Evolutionary conservation across 2,329 filamentous ascomycete genomes (phyloP), one percentile per base, ranked within the genome.

Genomic region (Diaporthe ampelina): DNA sequence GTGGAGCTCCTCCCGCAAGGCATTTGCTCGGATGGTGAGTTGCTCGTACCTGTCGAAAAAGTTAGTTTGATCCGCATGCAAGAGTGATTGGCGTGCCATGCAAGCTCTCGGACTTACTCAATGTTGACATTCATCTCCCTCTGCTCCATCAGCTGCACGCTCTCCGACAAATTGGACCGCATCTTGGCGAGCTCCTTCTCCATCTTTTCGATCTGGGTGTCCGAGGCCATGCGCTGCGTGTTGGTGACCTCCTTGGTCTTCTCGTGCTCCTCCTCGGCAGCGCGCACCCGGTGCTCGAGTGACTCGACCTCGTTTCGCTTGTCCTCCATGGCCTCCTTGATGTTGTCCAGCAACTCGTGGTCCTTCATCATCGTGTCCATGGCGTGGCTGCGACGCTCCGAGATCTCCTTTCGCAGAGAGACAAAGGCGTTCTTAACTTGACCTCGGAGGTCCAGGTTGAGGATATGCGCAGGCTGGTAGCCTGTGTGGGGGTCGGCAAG

Each of bases 131-230:
- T 97, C 91, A 98, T 98, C 86, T 98, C 95, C 72, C 94, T 89
- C 83, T 98, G 96, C 82, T 98, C 95, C 90, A 98, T 93, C 63
- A 97, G 84, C 83, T 98, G 94, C 70, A 98, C 94, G 45, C 92
- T 95, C 82, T 98, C 96, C 3, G 91, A 93, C 40, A 98, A 86
- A 15, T 93, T 93, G 2, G 93, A 91, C 56, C 95, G 90, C 94
- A 98, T 97, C 82, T 95, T 94, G 61, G 94, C 94, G n/a, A 99
- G 87, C 82, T 99, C 95, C 84, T 98, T 98, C 85, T 99, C 97
- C 93, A 98, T 97, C 87, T 97, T 97, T 84, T 99, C 97, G 79
- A 99, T 98, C 83, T 98, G 96, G 11, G 95, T 92, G 81, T 98
- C 97, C 3, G 93, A 94, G 10, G 92, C 93, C 81, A 96, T 91